These are phyloP conservation scores for Ampelomyces quisqualis DNA, from an alignment of 2,329 filamentous ascomycete genomes.

Conservation along the genomic window DNA sequence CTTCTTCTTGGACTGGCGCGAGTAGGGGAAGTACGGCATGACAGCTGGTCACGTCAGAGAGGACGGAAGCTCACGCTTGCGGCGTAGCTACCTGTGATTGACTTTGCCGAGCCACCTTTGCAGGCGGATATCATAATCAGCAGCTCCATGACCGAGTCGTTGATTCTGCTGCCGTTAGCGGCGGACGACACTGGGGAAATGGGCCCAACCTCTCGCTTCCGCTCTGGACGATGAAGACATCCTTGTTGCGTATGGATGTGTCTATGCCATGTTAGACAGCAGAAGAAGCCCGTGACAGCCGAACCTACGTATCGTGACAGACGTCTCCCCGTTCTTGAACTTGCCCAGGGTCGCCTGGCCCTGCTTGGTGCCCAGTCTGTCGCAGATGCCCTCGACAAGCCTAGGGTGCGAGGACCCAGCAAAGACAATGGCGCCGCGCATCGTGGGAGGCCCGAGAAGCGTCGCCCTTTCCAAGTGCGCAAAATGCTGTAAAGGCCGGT, in stretches of 20 bases:
- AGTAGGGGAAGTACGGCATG: slow-evolving; percentile 97
- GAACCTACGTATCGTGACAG: slow-evolving; percentile 62
- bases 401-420: slow-evolving; percentile 65
- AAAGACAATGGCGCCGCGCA: slow-evolving; percentile 69
- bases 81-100: slow-evolving; percentile 74
- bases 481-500: slow-evolving; percentile 20
- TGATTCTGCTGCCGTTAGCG: slow-evolving; percentile 61
- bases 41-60: slow-evolving; percentile 60
- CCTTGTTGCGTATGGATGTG: slow-evolving; percentile 84
- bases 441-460: slow-evolving; percentile 47
- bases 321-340: slow-evolving; percentile 70
- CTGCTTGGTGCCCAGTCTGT: slow-evolving; percentile 62
- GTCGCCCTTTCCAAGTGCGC: slow-evolving; percentile 32
- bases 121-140: slow-evolving; percentile 99
- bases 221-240: slow-evolving; percentile 98
- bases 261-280: slow-evolving; percentile 40
- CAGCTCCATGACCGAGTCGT: slow-evolving; percentile 98
- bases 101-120: slow-evolving; percentile 95
- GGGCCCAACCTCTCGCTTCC: slow-evolving; percentile 70
- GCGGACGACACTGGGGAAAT: slow-evolving; percentile 10
- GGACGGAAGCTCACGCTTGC: slow-evolving; percentile 6
- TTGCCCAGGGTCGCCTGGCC: slow-evolving; percentile 63
- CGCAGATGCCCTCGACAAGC: slow-evolving; percentile 66
- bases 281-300: slow-evolving; percentile 3
- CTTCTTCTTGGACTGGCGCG: slow-evolving; percentile 98